Percentiles rank a stretch among this genome's conserved stretches.
Conservation (phyloP, 345 rosid species). For the Turritis glabra region DNA sequence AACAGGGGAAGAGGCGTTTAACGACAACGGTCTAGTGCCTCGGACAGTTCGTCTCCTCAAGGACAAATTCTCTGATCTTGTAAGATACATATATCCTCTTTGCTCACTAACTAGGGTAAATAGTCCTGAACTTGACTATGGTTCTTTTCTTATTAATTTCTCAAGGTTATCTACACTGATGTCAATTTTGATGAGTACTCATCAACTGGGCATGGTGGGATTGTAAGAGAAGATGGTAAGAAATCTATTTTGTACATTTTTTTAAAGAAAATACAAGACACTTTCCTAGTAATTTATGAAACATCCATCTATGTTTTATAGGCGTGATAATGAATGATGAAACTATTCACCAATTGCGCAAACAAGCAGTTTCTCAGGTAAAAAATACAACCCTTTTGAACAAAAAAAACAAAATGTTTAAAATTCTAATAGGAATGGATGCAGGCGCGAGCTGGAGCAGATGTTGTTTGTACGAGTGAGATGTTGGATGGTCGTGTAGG, state of each 20-base stretch:
- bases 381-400: not conserved
- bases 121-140: not conserved
- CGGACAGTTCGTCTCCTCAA: constrained; percentile 71
- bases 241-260: not conserved
- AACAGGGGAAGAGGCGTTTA: constrained; percentile 86
- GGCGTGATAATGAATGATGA: constrained; percentile 95
- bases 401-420: not conserved
- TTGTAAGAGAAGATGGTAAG: constrained; percentile 83
- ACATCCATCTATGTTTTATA: constrained; percentile 27
- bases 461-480: constrained; percentile 98
- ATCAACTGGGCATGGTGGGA: constrained; percentile 92
- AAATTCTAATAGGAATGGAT: not conserved
- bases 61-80: constrained; percentile 84
- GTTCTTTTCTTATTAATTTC: constrained; percentile 13
- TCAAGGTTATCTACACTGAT: constrained; percentile 84
- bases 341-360: constrained; percentile 86
- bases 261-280: not conserved
- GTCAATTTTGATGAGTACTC: constrained; percentile 91
- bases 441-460: constrained; percentile 90
- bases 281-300: not conserved
- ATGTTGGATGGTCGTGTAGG: constrained; percentile 99
- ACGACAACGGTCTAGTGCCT: constrained; percentile 86
- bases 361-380: constrained; percentile 95
- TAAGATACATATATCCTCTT: constrained; percentile 38
- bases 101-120: not conserved